phyloP scores from a whole-genome alignment of 495 filamentous ascomycete species.

The Xylaria castorea region DNA sequence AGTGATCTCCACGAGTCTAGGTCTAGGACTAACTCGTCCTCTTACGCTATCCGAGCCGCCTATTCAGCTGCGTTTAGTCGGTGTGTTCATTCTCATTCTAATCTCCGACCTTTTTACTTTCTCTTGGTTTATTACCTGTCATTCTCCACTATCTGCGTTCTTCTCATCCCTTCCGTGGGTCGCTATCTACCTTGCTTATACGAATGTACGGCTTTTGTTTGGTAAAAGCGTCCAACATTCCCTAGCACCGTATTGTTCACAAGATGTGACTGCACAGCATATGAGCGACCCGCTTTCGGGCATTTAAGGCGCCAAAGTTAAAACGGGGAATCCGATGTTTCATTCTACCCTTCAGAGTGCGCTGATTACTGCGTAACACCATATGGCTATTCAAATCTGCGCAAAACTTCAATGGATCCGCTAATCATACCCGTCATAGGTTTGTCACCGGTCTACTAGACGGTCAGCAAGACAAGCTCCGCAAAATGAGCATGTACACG shows the following conservation, averaged over 20 bases:
- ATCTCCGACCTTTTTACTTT: slow-evolving; percentile 21
- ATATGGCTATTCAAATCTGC: background rate
- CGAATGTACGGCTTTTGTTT: background rate
- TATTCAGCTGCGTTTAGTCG: slow-evolving; percentile 58
- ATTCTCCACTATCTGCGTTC: background rate
- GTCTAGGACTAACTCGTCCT: slow-evolving; percentile 42
- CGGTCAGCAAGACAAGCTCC: slow-evolving; percentile 69
- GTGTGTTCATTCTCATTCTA: slow-evolving; percentile 39
- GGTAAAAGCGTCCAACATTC: background rate
- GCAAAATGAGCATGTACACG: slow-evolving; percentile 82
- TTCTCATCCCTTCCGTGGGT: background rate
- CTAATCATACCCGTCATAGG: slow-evolving; percentile 49
- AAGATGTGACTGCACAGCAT: slow-evolving; percentile 6
- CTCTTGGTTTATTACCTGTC: slow-evolving; percentile 17
- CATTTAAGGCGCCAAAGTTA: background rate
- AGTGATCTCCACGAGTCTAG: slow-evolving; percentile 63
- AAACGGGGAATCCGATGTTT: background rate
- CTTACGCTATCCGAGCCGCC: slow-evolving; percentile 52
- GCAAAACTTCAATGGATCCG: background rate
- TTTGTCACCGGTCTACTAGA: slow-evolving; percentile 93
- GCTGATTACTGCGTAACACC: background rate
- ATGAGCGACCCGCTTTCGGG: slow-evolving; percentile 7
- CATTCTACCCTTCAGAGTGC: slow-evolving; percentile 8
- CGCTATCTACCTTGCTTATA: background rate
- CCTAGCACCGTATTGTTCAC: background rate